A percentile compares a stretch with the other conserved stretches of the same genome.
These are phyloP conservation scores for Chrysoporthe puriensis DNA, from an alignment of 2,329 filamentous ascomycete genomes.

Conservation along the genomic window DNA sequence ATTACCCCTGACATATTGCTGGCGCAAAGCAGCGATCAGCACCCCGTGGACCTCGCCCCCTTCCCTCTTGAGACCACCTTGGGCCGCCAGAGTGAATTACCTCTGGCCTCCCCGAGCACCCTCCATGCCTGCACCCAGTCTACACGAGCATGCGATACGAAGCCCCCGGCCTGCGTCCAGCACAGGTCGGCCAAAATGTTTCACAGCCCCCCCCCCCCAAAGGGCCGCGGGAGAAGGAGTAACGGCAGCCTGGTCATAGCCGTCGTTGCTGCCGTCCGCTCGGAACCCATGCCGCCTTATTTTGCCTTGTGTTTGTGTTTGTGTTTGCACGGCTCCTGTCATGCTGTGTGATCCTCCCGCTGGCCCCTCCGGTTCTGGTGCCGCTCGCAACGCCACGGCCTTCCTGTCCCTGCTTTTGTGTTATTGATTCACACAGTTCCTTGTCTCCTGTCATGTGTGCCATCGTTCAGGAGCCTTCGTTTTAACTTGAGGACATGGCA, in stretches of 20 bases:
- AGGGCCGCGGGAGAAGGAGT: constrained; percentile 21
- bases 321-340: constrained; percentile 29
- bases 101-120: neutral
- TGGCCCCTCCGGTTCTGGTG: constrained; percentile 16
- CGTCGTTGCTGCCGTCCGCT: constrained; percentile 23
- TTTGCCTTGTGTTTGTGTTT: constrained; percentile 30
- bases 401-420: neutral
- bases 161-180: constrained; percentile 23
- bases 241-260: constrained; percentile 22
- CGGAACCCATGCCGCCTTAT: constrained; percentile 25
- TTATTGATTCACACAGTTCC: constrained; percentile 14
- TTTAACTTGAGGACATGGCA: constrained; percentile 40
- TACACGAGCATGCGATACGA: constrained; percentile 3
- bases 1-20: constrained; percentile 1
- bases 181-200: constrained; percentile 21
- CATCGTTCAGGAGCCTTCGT: constrained; percentile 14
- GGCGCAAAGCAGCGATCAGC: constrained; percentile 6
- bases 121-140: constrained; percentile 10
- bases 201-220: constrained; percentile 17
- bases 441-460: constrained; percentile 22
- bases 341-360: constrained; percentile 28
- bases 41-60: neutral
- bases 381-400: constrained; percentile 7
- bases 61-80: neutral
- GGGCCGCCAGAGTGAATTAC: neutral